Evolutionary conservation across 176 grass and related monocot genomes (phyloP), one percentile per base, ranked within the genome.

Genomic region (Alopecurus myosuroides): DNA sequence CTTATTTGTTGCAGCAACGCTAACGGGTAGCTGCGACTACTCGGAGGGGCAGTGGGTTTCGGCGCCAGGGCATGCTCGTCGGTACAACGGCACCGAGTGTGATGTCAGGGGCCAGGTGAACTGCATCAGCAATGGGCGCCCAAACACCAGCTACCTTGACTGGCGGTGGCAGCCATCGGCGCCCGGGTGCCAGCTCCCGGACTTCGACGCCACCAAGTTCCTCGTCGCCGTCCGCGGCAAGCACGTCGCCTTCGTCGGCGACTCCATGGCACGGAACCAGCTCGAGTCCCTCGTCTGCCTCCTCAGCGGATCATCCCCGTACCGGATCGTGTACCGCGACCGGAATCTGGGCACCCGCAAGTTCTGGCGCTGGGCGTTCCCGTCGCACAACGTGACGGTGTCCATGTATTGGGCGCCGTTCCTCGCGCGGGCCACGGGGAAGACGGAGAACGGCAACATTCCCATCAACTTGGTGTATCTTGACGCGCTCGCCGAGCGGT

Each of bases 201-300:
- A 78, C 9, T 91, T 90, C 60, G 88, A 88, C 50, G 85, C 88
- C 1, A 33, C 34, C 45, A 50, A 57, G 14, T 94, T 94, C 77
- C 74, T 94, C 39, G 45, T 78, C 30, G 41, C 85, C 3, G 88
- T 84, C 0, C 77, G 86, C 55, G 88, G 82, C 5, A 90, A 71
- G 82, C 79, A 87, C 37, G 60, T 94, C 12, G 89, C 92, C 9
- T 94, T 94, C 70, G 36, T 94, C 6, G 89, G 89, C 36, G 86
- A 94, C 57, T 91, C 92, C 17, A 77, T 94, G 51, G 88, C 86
- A 28, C 77, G 88, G 4, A 94, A 91, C 81, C 92, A 94, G 73
- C 78, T 75, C 29, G 83, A 94, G 82, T 94, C 92, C 5, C 77
- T 94, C 31, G 33, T 91, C 51, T 88, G 92, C 86, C 92, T 94